phyloP scores from a whole-genome alignment of 768 basidiomycete genomes.

The Lanmaoa rubissima region DNA sequence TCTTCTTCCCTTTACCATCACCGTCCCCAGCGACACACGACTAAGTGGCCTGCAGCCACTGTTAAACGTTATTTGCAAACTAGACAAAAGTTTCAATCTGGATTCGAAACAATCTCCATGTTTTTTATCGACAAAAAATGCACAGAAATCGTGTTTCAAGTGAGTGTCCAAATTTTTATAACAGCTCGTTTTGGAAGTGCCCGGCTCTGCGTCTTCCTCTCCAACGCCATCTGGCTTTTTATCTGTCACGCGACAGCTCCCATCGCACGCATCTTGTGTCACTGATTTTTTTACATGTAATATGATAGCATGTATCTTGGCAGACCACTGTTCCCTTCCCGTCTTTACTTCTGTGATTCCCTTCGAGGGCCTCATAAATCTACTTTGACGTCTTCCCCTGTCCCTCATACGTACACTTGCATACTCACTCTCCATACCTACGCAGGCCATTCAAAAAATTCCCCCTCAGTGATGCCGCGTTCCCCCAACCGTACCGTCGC shows the following conservation, averaged over 20 bases:
- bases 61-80: neutral
- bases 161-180: conserved; percentile 24
- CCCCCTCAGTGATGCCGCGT: conserved; percentile 64
- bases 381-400: conserved; percentile 23
- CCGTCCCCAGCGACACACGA: conserved; percentile 31
- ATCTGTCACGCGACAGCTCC: conserved; percentile 37
- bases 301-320: conserved; percentile 27
- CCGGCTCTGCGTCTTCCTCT: conserved; percentile 17
- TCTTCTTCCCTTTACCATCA: conserved; percentile 29
- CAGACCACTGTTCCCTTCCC: conserved; percentile 6
- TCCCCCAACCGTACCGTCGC: conserved; percentile 67
- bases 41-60: neutral
- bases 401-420: conserved; percentile 23
- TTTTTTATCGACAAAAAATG: conserved; percentile 37
- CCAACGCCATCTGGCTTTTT: conserved; percentile 29
- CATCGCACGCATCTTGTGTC: conserved; percentile 30
- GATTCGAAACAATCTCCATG: conserved; percentile 35
- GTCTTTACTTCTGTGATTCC: conserved; percentile 24
- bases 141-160: conserved; percentile 37
- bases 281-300: conserved; percentile 40
- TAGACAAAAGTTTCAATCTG: conserved; percentile 35
- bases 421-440: conserved; percentile 18
- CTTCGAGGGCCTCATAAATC: conserved; percentile 27
- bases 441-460: conserved; percentile 45
- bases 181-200: conserved; percentile 25